phyloP scores from a whole-genome alignment of 768 basidiomycete genomes.

The Boletus speciosus region DNA sequence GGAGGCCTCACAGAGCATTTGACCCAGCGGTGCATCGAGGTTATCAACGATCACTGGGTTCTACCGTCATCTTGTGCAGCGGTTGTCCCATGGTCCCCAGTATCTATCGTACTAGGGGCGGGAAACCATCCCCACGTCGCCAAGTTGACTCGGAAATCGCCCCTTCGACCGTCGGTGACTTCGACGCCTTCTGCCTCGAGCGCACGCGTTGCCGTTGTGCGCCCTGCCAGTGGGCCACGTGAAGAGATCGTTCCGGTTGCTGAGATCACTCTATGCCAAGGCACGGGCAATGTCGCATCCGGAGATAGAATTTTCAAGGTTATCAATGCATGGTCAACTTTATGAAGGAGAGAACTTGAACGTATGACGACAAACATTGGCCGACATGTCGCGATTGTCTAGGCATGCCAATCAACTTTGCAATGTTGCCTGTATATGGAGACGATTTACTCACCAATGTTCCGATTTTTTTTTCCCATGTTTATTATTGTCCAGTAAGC shows the following conservation, averaged over 20 bases:
- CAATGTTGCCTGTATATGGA: conserved; percentile 59
- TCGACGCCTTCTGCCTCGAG: conserved; percentile 82
- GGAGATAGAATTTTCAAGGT: conserved; percentile 76
- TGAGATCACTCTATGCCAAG: conserved; percentile 78
- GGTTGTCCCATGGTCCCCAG: conserved; percentile 3
- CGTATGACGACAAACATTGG: conserved; percentile 49
- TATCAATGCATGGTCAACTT: conserved; percentile 26
- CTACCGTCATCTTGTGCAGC: background rate
- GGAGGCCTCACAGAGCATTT: background rate
- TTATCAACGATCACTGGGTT: background rate
- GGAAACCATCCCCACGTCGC: conserved; percentile 69
- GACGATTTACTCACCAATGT: background rate
- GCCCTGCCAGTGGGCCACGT: conserved; percentile 58
- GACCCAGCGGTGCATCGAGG: background rate
- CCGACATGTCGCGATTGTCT: conserved; percentile 77
- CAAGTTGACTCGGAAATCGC: conserved; percentile 58
- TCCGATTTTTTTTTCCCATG: too few relatives aligned
- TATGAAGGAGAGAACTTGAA: too few relatives aligned
- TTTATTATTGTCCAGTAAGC: too few relatives aligned
- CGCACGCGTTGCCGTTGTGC: conserved; percentile 69
- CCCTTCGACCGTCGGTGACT: conserved; percentile 54
- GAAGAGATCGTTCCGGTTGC: conserved; percentile 75
- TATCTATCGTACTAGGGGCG: conserved; percentile 22
- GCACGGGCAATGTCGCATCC: conserved; percentile 59
- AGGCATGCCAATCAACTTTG: conserved; percentile 78